Evolutionary conservation across 371 early-diverging fungal species (phyloP).

Genomic region (Nosema muscidifuracis): DNA sequence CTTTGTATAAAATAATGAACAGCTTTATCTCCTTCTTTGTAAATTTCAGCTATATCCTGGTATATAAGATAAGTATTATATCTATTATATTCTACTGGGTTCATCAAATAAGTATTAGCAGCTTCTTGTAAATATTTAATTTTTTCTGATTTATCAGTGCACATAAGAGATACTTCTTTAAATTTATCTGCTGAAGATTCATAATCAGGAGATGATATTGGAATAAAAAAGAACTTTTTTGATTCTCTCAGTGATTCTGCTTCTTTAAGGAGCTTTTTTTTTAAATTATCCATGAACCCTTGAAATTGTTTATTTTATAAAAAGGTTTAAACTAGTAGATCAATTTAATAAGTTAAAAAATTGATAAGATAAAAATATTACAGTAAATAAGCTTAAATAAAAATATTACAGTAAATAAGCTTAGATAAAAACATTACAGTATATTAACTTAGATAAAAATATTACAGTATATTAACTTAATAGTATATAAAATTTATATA

Average conservation of each 20-base stretch:
- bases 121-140: conserved; percentile 23
- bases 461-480: too few species aligned
- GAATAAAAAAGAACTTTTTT: neutral
- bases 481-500: too few species aligned
- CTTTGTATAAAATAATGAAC: neutral
- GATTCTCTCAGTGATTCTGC: conserved; percentile 24
- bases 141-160: conserved; percentile 9
- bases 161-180: conserved; percentile 7
- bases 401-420: too few species aligned
- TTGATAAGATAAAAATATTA: too few species aligned
- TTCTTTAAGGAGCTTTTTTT: conserved; percentile 15
- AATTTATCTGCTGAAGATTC: conserved; percentile 27
- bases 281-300: conserved; percentile 21
- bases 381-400: too few species aligned
- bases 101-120: conserved; percentile 31
- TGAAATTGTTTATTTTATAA: too few species aligned
- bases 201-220: conserved; percentile 30
- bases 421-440: too few species aligned
- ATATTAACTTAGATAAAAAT: too few species aligned
- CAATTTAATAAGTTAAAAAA: too few species aligned
- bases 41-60: conserved; percentile 26
- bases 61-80: conserved; percentile 31
- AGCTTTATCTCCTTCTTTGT: neutral
- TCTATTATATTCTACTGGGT: conserved; percentile 27
- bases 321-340: too few species aligned